A percentile compares a stretch with the other conserved stretches of the same genome.
These are phyloP conservation scores for Aspergillus intermedius DNA, from an alignment of 2,329 filamentous ascomycete genomes.

Conservation along the genomic window DNA sequence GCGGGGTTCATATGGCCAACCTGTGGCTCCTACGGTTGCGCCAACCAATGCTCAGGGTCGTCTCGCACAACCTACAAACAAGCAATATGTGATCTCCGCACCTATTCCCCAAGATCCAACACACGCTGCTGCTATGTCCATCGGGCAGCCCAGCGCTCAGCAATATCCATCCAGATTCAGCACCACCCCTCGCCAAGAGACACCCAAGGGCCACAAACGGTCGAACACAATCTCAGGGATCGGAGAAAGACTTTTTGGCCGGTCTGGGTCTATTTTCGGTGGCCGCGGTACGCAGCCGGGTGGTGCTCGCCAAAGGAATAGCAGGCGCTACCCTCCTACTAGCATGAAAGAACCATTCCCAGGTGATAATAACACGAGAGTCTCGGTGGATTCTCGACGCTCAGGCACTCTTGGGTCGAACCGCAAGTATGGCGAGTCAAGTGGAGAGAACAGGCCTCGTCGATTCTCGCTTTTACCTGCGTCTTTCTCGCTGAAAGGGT, in stretches of 20 bases:
- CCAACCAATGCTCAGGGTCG: constrained; percentile 83
- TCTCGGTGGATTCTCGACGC: constrained; percentile 67
- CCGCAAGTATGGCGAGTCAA: constrained; percentile 65
- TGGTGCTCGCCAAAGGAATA: constrained; percentile 40
- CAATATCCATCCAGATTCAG: constrained; percentile 54
- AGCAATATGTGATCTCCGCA: constrained; percentile 66
- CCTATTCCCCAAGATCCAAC: constrained; percentile 54
- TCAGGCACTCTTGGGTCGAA: constrained; percentile 64
- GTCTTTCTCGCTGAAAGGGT: constrained; percentile 58
- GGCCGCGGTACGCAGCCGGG: constrained; percentile 37
- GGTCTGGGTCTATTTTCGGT: constrained; percentile 76
- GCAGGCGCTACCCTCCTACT: constrained; percentile 76
- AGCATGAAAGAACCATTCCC: constrained; percentile 75
- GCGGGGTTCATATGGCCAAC: constrained; percentile 78
- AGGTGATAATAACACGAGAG: constrained; percentile 49
- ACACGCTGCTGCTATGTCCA: constrained; percentile 47
- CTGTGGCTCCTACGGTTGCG: constrained; percentile 76
- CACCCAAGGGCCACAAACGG: constrained; percentile 54
- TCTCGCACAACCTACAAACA: constrained; percentile 71
- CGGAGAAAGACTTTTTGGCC: constrained; percentile 75
- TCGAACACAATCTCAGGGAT: constrained; percentile 74
- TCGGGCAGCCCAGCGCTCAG: constrained; percentile 55
- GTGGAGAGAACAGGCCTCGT: constrained; percentile 53
- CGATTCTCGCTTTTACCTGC: constrained; percentile 66
- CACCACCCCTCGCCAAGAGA: constrained; percentile 46